phyloP scores from a whole-genome alignment of 768 basidiomycete genomes.

The Mycena haematopus region DNA sequence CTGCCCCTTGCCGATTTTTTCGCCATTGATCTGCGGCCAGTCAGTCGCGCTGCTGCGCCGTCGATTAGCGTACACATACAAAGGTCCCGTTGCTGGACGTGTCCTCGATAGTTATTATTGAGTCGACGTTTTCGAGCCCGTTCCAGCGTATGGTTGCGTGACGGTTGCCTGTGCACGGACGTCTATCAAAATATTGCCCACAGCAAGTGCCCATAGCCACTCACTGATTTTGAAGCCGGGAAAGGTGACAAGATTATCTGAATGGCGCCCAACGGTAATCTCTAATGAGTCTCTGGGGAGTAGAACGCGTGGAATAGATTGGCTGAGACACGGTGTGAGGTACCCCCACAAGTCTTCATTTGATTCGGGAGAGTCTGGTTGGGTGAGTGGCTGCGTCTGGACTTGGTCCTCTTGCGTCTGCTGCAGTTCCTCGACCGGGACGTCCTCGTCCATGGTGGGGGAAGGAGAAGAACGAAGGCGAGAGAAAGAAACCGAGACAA shows the following conservation, averaged over 20 bases:
- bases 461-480: not conserved
- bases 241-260: constrained; percentile 59
- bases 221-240: constrained; percentile 79
- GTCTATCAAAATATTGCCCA: not conserved
- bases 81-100: constrained; percentile 78
- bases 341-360: constrained; percentile 68
- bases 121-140: constrained; percentile 47
- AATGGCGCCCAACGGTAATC: constrained; percentile 63
- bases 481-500: constrained; percentile 8
- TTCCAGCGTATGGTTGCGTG: constrained; percentile 70
- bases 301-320: constrained; percentile 60
- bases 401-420: constrained; percentile 9
- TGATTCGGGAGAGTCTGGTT: not conserved
- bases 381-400: constrained; percentile 7
- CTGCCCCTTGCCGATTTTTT: constrained; percentile 62
- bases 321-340: constrained; percentile 64
- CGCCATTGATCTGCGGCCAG: constrained; percentile 64
- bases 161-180: constrained; percentile 51
- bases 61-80: constrained; percentile 38
- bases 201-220: constrained; percentile 33
- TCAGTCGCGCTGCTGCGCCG: constrained; percentile 6
- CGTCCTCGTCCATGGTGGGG: constrained; percentile 15
- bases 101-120: constrained; percentile 59
- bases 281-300: constrained; percentile 59
- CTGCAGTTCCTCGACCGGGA: not conserved